Conservation (phyloP, 352 stramenopile genomes). For the Pythium oligandrum region DNA sequence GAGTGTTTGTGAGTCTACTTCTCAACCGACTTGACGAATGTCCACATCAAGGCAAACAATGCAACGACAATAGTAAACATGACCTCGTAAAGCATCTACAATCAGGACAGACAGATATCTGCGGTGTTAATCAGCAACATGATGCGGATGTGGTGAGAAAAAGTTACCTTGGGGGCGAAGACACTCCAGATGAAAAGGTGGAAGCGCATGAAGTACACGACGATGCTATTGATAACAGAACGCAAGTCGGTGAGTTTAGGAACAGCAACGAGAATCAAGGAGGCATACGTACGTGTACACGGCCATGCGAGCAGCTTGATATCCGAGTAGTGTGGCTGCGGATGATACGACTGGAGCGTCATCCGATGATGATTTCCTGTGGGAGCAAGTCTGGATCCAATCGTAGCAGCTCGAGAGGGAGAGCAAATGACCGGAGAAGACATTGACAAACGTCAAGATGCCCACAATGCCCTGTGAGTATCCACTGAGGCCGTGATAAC, state of each 20-base stretch:
- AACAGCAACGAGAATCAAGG: slow-evolving; percentile 2
- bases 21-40: no score
- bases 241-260: background rate
- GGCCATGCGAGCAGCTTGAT: slow-evolving; percentile 55
- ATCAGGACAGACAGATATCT: no score
- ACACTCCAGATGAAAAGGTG: slow-evolving; percentile 91
- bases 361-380: background rate
- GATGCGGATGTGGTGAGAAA: background rate
- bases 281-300: slow-evolving; percentile 38
- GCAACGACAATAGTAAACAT: slow-evolving; percentile 35
- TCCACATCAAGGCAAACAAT: slow-evolving; percentile 1
- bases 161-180: slow-evolving; percentile 80
- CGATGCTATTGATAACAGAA: slow-evolving; percentile 30
- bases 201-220: slow-evolving; percentile 87
- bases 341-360: background rate
- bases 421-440: slow-evolving; percentile 72
- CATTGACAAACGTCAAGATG: slow-evolving; percentile 62
- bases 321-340: slow-evolving; percentile 21
- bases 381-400: slow-evolving; percentile 19
- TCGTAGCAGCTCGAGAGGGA: slow-evolving; percentile 42
- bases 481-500: slow-evolving; percentile 68
- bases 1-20: no score
- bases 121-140: no score
- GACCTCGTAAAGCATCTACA: slow-evolving; percentile 77
- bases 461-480: slow-evolving; percentile 86